Evolutionary conservation across 306 rosid genomes (phyloP).

Genomic region (Rubus idaeus): DNA sequence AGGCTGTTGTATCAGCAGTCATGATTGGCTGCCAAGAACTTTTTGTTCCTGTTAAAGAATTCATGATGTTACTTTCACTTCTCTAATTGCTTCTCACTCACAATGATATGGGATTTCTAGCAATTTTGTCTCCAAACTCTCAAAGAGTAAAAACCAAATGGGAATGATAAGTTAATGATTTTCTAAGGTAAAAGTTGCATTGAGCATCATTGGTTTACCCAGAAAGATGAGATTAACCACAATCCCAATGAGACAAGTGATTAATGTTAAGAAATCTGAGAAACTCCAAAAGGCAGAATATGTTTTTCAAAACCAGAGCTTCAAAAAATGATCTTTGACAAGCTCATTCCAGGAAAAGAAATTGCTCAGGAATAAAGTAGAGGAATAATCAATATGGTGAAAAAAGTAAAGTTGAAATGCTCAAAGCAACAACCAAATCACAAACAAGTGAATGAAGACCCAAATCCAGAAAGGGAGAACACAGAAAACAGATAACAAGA

Average conservation of each 20-base stretch:
- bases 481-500: slow-evolving; percentile 18
- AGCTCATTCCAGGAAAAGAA: neutral
- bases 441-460: slow-evolving; percentile 25
- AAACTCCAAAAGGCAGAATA: slow-evolving; percentile 14
- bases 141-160: slow-evolving; percentile 20
- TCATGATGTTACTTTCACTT: slow-evolving; percentile 49
- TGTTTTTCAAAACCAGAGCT: slow-evolving; percentile 12
- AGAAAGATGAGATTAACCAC: neutral
- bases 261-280: neutral
- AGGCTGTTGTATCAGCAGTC: slow-evolving; percentile 68
- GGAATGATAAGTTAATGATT: neutral
- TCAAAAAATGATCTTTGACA: neutral
- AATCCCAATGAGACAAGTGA: slow-evolving; percentile 12
- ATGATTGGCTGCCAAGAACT: slow-evolving; percentile 74
- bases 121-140: slow-evolving; percentile 19
- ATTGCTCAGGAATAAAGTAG: slow-evolving; percentile 10
- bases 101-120: slow-evolving; percentile 13
- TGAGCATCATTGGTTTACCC: neutral
- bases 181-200: neutral
- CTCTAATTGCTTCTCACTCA: slow-evolving; percentile 18
- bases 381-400: slow-evolving; percentile 16
- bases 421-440: slow-evolving; percentile 23
- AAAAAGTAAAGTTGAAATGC: slow-evolving; percentile 20
- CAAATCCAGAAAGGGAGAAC: slow-evolving; percentile 25
- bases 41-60: slow-evolving; percentile 54